Conservation (phyloP, 2,329 filamentous ascomycete species). For the Penicillium sclerotigenum region DNA sequence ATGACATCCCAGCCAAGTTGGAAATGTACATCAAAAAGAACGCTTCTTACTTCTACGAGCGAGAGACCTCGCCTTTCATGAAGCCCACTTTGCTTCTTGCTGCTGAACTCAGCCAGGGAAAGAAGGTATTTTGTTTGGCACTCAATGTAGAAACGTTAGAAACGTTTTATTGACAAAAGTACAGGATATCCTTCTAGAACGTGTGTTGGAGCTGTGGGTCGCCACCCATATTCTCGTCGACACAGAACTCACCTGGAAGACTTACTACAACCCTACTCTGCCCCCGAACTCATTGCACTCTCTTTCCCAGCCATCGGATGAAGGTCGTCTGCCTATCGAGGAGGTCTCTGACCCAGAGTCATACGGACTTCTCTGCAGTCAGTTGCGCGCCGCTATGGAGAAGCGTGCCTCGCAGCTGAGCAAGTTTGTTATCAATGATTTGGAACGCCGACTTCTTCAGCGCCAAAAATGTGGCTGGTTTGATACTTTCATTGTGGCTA, state of each 20-base stretch:
- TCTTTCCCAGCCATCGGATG: constrained; percentile 38
- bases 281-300: constrained; percentile 37
- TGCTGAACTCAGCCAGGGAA: constrained; percentile 37
- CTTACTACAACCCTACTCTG: constrained; percentile 48
- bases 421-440: constrained; percentile 57
- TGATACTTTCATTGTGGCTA: constrained; percentile 57
- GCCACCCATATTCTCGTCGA: constrained; percentile 55
- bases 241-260: constrained; percentile 47
- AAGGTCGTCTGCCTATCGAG: constrained; percentile 41
- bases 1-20: constrained; percentile 52
- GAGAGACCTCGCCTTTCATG: constrained; percentile 52
- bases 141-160: neutral
- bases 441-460: constrained; percentile 59
- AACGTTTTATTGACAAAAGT: neutral
- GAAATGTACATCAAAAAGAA: constrained; percentile 54
- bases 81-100: constrained; percentile 47
- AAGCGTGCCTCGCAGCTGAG: constrained; percentile 53
- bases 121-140: constrained; percentile 31
- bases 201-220: constrained; percentile 56
- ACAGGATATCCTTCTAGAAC: constrained; percentile 38
- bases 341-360: constrained; percentile 43
- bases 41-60: constrained; percentile 45
- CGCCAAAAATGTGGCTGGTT: constrained; percentile 57
- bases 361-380: constrained; percentile 51
- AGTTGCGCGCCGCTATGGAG: constrained; percentile 55